These are phyloP conservation scores for Phylloporus sp. DNA, from an alignment of 768 basidiomycete genomes.

Conservation along the genomic window DNA sequence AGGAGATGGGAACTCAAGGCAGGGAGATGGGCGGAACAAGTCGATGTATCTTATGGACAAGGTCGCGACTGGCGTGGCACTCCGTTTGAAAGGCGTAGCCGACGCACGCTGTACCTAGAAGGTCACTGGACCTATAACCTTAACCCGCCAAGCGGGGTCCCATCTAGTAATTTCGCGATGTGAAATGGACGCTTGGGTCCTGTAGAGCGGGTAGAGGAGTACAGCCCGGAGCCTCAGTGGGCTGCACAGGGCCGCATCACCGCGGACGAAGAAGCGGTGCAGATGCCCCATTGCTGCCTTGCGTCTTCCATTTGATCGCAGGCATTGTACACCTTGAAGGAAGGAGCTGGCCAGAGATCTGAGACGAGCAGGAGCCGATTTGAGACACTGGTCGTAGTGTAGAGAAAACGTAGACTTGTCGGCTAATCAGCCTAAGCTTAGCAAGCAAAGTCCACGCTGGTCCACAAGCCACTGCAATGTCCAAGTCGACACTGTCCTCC, in stretches of 20 bases:
- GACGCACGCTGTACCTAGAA: not conserved
- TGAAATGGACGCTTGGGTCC: not conserved
- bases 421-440: not conserved
- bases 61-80: not conserved
- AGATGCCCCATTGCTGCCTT: conserved; percentile 2
- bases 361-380: too few relatives aligned
- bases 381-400: too few relatives aligned
- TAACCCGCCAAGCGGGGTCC: not conserved
- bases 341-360: too few relatives aligned
- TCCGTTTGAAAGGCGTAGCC: not conserved
- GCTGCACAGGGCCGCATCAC: conserved; percentile 1
- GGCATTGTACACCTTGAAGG: conserved; percentile 7
- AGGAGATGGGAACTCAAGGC: too few relatives aligned
- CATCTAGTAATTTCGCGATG: conserved; percentile 2
- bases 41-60: not conserved
- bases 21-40: conserved; percentile 12
- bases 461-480: conserved; percentile 27
- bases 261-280: conserved; percentile 17
- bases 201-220: not conserved
- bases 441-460: conserved; percentile 20
- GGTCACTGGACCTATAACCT: too few relatives aligned
- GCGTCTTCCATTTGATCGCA: conserved; percentile 17
- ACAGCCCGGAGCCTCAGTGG: not conserved
- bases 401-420: too few relatives aligned
- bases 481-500: conserved; percentile 64